phyloP scores from a whole-genome alignment of 805 yeast species.

The Nakazawaea siamensis region DNA sequence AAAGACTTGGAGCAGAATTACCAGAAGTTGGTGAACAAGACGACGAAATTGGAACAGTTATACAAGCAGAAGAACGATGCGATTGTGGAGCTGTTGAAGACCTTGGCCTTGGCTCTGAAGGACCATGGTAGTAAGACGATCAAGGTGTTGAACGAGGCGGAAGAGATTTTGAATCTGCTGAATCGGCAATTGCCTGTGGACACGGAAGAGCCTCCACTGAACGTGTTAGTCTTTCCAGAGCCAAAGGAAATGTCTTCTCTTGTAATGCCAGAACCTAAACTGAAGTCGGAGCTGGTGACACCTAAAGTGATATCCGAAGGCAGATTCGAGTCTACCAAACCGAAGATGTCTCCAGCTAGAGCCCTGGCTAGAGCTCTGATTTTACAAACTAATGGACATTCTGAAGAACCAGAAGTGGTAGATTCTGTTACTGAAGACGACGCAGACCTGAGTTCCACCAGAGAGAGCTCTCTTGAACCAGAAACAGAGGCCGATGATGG shows the following conservation, averaged over 20 bases:
- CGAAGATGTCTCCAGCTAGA: background rate
- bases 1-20: conserved; percentile 40
- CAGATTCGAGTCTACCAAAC: background rate
- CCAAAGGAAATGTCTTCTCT: background rate
- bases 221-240: background rate
- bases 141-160: conserved; percentile 35
- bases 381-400: no score
- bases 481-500: no score
- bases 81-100: conserved; percentile 32
- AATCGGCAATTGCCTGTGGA: conserved; percentile 11
- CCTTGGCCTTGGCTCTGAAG: conserved; percentile 35
- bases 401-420: no score
- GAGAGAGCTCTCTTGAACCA: no score
- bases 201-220: background rate
- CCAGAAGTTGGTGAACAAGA: conserved; percentile 37
- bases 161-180: conserved; percentile 29
- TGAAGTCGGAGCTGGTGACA: background rate
- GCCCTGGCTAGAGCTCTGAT: no score
- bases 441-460: no score
- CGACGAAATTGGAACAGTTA: conserved; percentile 39
- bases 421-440: no score
- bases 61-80: conserved; percentile 38
- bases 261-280: background rate
- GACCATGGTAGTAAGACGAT: conserved; percentile 42
- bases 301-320: background rate